Evolutionary conservation across 2,329 filamentous ascomycete genomes (phyloP).

Genomic region (Talaromyces rugulosus): DNA sequence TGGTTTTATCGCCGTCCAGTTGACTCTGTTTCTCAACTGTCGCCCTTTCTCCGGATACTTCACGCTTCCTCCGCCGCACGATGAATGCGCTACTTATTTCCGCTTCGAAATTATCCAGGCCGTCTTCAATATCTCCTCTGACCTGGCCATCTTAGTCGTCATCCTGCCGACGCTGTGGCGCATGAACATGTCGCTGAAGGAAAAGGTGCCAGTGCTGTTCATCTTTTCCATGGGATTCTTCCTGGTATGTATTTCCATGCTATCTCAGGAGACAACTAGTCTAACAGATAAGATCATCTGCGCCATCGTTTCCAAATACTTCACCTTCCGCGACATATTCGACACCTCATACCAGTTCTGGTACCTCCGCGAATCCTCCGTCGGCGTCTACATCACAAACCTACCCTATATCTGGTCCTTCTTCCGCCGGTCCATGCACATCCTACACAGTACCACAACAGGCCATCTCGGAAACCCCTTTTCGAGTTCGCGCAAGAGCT

Average conservation of each 20-base stretch:
- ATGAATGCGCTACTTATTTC: conserved; percentile 39
- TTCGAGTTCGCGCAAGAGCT: neutral
- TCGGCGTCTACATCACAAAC: conserved; percentile 44
- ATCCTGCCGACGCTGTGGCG: conserved; percentile 34
- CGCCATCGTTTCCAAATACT: conserved; percentile 48
- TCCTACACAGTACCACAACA: neutral
- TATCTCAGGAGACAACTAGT: conserved; percentile 5
- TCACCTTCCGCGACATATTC: conserved; percentile 34
- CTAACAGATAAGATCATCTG: conserved; percentile 29
- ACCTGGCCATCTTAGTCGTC: conserved; percentile 36
- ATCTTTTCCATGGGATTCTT: conserved; percentile 38
- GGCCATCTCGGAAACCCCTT: neutral
- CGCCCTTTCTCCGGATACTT: conserved; percentile 48
- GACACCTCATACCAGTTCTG: conserved; percentile 39
- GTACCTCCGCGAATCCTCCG: conserved; percentile 40
- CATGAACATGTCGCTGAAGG: conserved; percentile 29
- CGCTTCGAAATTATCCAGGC: conserved; percentile 40
- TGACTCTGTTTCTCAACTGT: conserved; percentile 48
- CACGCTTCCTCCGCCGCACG: conserved; percentile 41
- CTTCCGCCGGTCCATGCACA: conserved; percentile 32
- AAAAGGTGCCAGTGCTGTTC: conserved; percentile 31
- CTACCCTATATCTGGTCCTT: conserved; percentile 42
- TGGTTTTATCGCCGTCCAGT: conserved; percentile 46
- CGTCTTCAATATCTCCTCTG: conserved; percentile 43
- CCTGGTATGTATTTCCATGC: conserved; percentile 16